These are phyloP conservation scores for Leptomonas seymouri DNA, from an alignment of 208 protist species.

Conservation along the genomic window DNA sequence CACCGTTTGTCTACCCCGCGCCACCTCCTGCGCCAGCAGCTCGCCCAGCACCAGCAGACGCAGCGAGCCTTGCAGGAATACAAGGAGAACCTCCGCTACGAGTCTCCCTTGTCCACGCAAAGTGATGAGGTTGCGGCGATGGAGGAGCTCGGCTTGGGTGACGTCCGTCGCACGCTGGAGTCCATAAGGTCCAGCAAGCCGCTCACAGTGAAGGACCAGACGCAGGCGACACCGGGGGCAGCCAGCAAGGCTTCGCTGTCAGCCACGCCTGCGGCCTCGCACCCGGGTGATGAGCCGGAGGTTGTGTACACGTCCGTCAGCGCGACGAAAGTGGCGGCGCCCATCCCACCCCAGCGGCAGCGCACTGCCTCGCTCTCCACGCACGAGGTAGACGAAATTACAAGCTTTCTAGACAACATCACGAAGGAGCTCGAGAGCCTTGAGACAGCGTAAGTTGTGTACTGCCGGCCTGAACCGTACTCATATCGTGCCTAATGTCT, in stretches of 20 bases:
- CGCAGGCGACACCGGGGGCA: background rate
- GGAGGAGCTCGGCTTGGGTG: constrained; percentile 34
- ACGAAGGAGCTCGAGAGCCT: constrained; percentile 74
- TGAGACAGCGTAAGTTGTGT: constrained; percentile 17
- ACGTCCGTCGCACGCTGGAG: constrained; percentile 35
- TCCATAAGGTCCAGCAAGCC: constrained; percentile 42
- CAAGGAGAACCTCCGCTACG: constrained; percentile 32
- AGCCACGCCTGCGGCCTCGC: background rate
- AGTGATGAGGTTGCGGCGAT: constrained; percentile 30
- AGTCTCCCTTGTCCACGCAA: constrained; percentile 15
- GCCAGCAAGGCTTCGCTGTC: no score
- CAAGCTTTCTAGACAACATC: constrained; percentile 76
- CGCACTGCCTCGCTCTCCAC: background rate
- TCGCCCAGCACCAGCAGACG: constrained; percentile 68
- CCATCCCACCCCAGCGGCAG: background rate
- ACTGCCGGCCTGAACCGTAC: no score
- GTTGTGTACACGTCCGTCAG: constrained; percentile 14
- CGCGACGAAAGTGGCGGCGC: background rate
- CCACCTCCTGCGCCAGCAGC: constrained; percentile 59
- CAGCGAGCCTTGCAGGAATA: constrained; percentile 55
- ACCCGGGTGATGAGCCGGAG: background rate
- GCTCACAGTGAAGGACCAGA: constrained; percentile 13
- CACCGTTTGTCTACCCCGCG: constrained; percentile 47
- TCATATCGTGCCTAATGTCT: no score
- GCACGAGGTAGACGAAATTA: constrained; percentile 38